Evolutionary conservation across 371 early-diverging fungal genomes (phyloP).

Genomic region (Mucor lusitanicus): DNA sequence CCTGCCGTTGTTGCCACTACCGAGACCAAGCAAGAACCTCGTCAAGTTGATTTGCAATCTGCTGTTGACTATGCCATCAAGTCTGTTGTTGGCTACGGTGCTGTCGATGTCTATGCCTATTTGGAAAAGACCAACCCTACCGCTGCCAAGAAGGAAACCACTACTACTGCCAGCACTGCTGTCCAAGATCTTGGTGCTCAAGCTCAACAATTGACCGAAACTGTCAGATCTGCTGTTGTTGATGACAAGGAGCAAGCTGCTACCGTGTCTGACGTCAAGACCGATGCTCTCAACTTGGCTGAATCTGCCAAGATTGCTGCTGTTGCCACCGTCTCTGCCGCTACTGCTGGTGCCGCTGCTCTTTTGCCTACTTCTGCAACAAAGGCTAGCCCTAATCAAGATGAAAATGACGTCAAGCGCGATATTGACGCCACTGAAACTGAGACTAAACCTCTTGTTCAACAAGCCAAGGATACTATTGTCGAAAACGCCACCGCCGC

Average conservation of each 20-base stretch:
- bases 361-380: not conserved
- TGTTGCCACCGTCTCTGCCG: not conserved
- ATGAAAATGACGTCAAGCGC: not conserved
- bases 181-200: conserved; percentile 9
- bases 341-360: conserved; percentile 15
- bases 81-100: conserved; percentile 18
- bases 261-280: conserved; percentile 5
- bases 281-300: conserved; percentile 7
- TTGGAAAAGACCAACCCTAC: not conserved
- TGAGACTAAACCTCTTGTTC: not conserved
- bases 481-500: not conserved
- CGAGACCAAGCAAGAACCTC: conserved; percentile 1
- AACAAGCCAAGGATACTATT: conserved; percentile 7
- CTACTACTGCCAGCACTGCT: not conserved
- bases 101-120: conserved; percentile 13
- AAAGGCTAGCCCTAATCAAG: not conserved
- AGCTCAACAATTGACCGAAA: conserved; percentile 6
- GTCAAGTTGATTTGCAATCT: conserved; percentile 5
- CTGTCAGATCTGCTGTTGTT: conserved; percentile 9
- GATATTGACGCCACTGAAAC: not conserved
- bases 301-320: conserved; percentile 14
- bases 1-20: conserved; percentile 8
- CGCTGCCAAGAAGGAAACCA: not conserved
- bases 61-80: conserved; percentile 18
- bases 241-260: not conserved